Conservation (phyloP, 2,329 filamentous ascomycete species). For the Purpureocillium lavendulum region DNA sequence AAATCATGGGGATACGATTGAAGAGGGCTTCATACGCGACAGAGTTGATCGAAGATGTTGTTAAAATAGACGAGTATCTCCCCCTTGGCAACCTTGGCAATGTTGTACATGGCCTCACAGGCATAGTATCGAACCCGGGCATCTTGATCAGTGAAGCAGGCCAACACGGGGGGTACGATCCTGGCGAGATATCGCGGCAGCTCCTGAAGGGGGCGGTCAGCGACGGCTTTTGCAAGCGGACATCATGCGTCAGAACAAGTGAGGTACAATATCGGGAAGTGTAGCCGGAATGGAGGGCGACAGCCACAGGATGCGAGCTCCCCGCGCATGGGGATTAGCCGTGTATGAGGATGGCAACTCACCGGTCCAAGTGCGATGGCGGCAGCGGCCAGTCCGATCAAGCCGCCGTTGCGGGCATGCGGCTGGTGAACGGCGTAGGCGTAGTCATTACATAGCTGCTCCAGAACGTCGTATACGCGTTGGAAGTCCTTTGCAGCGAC, state of each 20-base stretch:
- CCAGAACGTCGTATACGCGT: constrained; percentile 77
- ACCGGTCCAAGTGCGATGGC: constrained; percentile 91
- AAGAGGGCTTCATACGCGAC: constrained; percentile 57
- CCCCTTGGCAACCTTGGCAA: constrained; percentile 97
- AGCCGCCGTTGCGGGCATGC: constrained; percentile 88
- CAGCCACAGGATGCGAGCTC: too few species aligned
- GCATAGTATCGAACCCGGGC: constrained; percentile 95
- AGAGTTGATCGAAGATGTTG: constrained; percentile 93
- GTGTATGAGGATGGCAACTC: constrained; percentile 35
- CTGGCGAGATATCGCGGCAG: constrained; percentile 85
- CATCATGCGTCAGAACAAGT: too few species aligned
- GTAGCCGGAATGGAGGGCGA: too few species aligned
- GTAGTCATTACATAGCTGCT: constrained; percentile 95
- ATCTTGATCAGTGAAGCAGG: constrained; percentile 97
- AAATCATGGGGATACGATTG: too few species aligned
- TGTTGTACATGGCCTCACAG: constrained; percentile 99
- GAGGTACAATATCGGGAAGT: too few species aligned
- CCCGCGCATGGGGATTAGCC: too few species aligned
- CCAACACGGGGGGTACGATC: constrained; percentile 92
- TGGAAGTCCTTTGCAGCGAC: constrained; percentile 69
- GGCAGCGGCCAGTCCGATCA: constrained; percentile 91
- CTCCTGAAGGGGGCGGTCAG: constrained; percentile 46
- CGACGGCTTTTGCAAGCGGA: neutral
- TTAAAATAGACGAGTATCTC: constrained; percentile 98
- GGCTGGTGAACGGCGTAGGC: constrained; percentile 96